Evolutionary conservation across 2,329 filamentous ascomycete species (phyloP), one percentile per base, ranked within the genome.

Genomic region (Colletotrichum noveboracense): DNA sequence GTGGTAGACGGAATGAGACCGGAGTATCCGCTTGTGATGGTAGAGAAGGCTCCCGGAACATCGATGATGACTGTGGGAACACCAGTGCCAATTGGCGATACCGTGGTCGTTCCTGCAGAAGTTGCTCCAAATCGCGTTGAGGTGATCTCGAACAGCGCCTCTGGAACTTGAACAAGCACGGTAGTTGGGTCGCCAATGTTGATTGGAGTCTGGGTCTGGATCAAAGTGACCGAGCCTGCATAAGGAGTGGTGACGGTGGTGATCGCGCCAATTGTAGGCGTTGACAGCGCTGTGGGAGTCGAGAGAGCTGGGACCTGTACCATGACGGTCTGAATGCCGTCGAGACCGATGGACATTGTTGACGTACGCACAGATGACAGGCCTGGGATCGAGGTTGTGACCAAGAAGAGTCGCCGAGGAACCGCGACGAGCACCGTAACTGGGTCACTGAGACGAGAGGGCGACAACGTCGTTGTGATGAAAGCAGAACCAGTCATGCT

Each of bases 121-220:
- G 72, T 14, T 5, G 72, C 72, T 4, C 72, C 72, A 24, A 74
- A 71, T 6, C 72, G 72, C 8, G 72, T 75, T 5, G 48, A 61
- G 9, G 68, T 75, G 7, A 67, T 26, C 28, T 56, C 28, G 24
- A 58, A 30, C 16, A 72, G 7, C 2, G 30, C 7, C 16, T 36
- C 72, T 9, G 72, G 72, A 18, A 75, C 24, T 24, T 75, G 69
- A 12, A 75, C 69, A n/a, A 74, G 48, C 3, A 74, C 68, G 7
- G 72, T 74, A 4, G 68, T 74, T 12, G 21, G 48, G 16, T 71
- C 71, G 6, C 71, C 68, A 10, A 60, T 52, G 16, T 38, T 34
- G 5, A 30, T 28, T 1, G 71, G 71, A 8, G 34, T 74, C 8
- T 24, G 43, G 12, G 71, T 74, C 18, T 70, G 61, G 5, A 66